These are phyloP conservation scores for Phytophthora ohioensis DNA, from an alignment of 352 stramenopile species.

Conservation along the genomic window DNA sequence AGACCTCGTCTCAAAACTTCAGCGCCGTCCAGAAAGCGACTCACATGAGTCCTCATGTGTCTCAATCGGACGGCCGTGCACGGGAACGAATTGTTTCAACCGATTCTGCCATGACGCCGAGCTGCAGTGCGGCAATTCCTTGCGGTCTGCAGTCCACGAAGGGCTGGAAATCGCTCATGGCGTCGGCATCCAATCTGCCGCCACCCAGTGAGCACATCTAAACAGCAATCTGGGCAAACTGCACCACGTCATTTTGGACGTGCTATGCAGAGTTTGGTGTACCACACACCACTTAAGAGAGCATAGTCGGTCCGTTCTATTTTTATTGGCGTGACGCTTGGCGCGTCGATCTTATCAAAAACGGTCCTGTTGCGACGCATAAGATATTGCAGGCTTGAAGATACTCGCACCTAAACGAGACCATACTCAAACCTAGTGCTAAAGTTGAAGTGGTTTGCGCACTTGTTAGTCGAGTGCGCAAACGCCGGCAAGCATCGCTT, in stretches of 20 bases:
- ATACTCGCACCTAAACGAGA: background rate
- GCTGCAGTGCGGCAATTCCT: background rate
- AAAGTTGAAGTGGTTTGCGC: slow-evolving; percentile 7
- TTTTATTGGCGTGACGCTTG: slow-evolving; percentile 20
- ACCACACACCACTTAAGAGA: no score
- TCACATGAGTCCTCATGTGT: no score
- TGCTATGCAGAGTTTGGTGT: no score
- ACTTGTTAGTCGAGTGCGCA: background rate
- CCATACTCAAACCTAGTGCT: background rate
- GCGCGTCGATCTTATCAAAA: slow-evolving; percentile 15
- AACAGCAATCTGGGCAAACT: slow-evolving; percentile 9
- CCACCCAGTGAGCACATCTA: slow-evolving; percentile 12
- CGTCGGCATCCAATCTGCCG: slow-evolving; percentile 21
- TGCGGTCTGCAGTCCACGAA: background rate
- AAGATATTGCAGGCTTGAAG: slow-evolving; percentile 1
- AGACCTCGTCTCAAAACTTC: slow-evolving; percentile 3
- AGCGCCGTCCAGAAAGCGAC: background rate
- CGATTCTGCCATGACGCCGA: no score
- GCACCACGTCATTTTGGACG: slow-evolving; percentile 9
- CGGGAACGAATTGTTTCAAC: no score
- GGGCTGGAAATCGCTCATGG: background rate
- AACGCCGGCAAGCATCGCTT: slow-evolving; percentile 4
- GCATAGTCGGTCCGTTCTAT: background rate
- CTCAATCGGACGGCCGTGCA: no score
- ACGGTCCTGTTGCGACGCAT: background rate